Percentiles rank a stretch among this genome's conserved stretches.
phyloP scores from a whole-genome alignment of 2,329 filamentous ascomycete species.

The Monilinia fructigena region DNA sequence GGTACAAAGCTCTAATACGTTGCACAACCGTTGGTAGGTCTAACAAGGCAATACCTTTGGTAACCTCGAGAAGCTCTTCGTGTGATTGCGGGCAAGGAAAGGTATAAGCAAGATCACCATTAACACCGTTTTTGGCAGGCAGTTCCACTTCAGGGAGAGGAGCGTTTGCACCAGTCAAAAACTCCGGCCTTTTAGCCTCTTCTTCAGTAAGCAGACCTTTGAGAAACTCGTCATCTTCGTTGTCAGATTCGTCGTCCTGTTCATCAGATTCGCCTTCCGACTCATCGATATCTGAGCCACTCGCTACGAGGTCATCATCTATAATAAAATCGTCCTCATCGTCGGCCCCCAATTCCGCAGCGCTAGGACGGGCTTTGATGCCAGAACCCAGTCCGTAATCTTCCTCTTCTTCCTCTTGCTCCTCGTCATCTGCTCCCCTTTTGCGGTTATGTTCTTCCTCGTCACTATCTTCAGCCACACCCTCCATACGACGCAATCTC shows the following conservation, averaged over 20 bases:
- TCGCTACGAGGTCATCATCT: constrained; percentile 84
- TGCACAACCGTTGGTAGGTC: constrained; percentile 79
- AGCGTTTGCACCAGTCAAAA: constrained; percentile 48
- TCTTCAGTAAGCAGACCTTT: constrained; percentile 63
- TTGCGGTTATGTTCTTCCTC: constrained; percentile 49
- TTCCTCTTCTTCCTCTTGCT: constrained; percentile 53
- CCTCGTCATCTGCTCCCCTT: constrained; percentile 8
- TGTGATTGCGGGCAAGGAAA: constrained; percentile 82
- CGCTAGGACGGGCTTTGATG: constrained; percentile 49
- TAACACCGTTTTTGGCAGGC: constrained; percentile 38
- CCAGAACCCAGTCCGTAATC: constrained; percentile 61
- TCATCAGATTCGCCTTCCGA: constrained; percentile 51
- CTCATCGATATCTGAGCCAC: constrained; percentile 67
- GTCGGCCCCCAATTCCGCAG: constrained; percentile 69
- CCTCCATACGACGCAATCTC: constrained; percentile 81
- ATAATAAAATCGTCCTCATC: constrained; percentile 94
- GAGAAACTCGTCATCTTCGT: constrained; percentile 69
- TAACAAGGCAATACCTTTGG: constrained; percentile 58
- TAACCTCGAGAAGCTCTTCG: constrained; percentile 66
- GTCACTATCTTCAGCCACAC: constrained; percentile 68
- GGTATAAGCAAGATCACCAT: constrained; percentile 70
- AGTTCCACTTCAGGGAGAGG: constrained; percentile 46
- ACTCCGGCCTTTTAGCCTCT: constrained; percentile 54
- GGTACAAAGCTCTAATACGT: constrained; percentile 86
- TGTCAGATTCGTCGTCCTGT: constrained; percentile 43